Evolutionary conservation across 2,329 filamentous ascomycete genomes (phyloP).

Genomic region (Colletotrichum shisoi): DNA sequence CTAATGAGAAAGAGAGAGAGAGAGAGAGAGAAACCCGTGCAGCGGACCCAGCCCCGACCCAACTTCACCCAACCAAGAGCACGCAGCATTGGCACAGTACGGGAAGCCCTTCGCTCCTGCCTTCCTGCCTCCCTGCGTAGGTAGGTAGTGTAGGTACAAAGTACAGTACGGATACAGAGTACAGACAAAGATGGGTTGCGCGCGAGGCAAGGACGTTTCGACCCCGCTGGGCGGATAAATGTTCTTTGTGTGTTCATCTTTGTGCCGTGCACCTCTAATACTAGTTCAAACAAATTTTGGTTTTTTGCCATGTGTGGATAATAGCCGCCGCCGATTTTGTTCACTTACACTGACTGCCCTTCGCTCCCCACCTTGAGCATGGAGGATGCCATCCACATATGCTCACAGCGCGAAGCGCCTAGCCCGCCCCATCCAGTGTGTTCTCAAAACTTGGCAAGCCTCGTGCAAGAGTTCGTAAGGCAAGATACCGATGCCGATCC

Average conservation of each 20-base stretch:
- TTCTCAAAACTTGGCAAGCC: background rate
- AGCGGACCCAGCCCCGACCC: conserved; percentile 7
- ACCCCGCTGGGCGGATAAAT: conserved; percentile 1
- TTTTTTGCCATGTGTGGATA: background rate
- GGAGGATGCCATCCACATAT: background rate
- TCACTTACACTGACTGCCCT: background rate
- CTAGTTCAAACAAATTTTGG: conserved; percentile 16
- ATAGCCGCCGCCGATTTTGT: background rate
- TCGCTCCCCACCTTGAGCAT: background rate
- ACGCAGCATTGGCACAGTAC: background rate
- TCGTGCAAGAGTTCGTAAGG: background rate
- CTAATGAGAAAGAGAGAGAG: background rate
- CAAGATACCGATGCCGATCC: background rate
- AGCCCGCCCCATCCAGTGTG: background rate
- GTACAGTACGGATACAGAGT: background rate
- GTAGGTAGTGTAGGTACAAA: background rate
- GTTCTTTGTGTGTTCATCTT: conserved; percentile 14
- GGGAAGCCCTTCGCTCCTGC: background rate
- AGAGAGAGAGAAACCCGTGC: conserved; percentile 11
- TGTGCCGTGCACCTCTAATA: conserved; percentile 12
- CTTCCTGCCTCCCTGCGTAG: background rate
- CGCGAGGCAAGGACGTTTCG: conserved; percentile 13
- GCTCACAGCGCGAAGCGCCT: background rate
- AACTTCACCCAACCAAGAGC: background rate
- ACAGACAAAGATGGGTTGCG: background rate